These are phyloP conservation scores for Ensete ventricosum DNA, from an alignment of 176 grass and related monocot genomes.

Conservation along the genomic window DNA sequence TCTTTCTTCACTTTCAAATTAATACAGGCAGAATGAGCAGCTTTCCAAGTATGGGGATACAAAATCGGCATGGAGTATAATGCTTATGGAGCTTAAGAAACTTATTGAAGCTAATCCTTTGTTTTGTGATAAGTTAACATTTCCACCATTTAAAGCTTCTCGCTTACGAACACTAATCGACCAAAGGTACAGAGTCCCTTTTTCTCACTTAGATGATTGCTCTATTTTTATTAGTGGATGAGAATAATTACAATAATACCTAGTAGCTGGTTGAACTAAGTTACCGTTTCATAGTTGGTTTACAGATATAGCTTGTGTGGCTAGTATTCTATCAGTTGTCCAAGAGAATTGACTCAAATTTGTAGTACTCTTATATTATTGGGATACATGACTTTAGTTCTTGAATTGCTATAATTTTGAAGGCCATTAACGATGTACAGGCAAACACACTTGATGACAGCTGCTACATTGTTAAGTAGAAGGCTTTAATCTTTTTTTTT, in stretches of 20 bases:
- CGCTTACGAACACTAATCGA: slow-evolving; percentile 13
- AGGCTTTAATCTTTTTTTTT: not conserved
- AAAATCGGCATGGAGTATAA: slow-evolving; percentile 21
- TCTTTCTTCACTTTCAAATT: slow-evolving; percentile 10
- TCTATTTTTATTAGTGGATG: not conserved
- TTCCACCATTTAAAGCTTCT: slow-evolving; percentile 18
- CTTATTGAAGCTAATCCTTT: slow-evolving; percentile 25
- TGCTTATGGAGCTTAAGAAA: slow-evolving; percentile 25
- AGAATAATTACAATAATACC: not conserved
- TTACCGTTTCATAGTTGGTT: not conserved
- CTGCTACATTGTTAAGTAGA: not conserved
- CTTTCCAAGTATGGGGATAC: slow-evolving; percentile 24
- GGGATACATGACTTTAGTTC: not conserved
- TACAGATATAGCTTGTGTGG: not conserved
- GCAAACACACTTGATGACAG: not conserved
- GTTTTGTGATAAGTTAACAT: slow-evolving; percentile 18
- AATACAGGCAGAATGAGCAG: slow-evolving; percentile 19
- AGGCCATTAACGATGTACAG: too few relatives aligned
- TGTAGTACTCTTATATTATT: not conserved
- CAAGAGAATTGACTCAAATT: not conserved
- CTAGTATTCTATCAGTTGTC: not conserved
- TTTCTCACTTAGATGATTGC: not conserved
- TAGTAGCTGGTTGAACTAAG: not conserved
- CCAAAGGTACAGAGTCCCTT: slow-evolving; percentile 12
- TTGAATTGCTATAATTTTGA: not conserved